phyloP scores from a whole-genome alignment of 2,329 filamentous ascomycete genomes.

The Ilyonectria destructans region DNA sequence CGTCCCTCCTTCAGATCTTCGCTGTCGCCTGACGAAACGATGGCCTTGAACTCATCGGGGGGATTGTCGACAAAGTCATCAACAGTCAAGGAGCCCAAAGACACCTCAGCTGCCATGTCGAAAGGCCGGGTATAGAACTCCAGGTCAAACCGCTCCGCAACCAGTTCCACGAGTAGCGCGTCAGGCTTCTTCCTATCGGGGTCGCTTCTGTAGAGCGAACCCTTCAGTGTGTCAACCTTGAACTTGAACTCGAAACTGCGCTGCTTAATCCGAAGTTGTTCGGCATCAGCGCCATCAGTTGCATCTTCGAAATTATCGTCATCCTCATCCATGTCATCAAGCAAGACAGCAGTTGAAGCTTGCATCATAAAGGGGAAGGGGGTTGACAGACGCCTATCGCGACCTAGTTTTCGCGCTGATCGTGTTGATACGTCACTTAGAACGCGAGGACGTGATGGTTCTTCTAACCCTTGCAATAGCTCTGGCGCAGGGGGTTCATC shows the following conservation, averaged over 20 bases:
- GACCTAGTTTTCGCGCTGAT: conserved; percentile 61
- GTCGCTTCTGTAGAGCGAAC: conserved; percentile 91
- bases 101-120: conserved; percentile 94
- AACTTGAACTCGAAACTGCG: conserved; percentile 98
- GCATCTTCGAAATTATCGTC: conserved; percentile 80
- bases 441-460: conserved; percentile 60
- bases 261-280: conserved; percentile 83
- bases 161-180: conserved; percentile 87
- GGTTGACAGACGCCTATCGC: conserved; percentile 75
- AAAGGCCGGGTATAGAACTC: conserved; percentile 91
- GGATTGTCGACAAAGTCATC: conserved; percentile 96
- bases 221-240: conserved; percentile 93
- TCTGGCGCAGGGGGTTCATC: conserved; percentile 42
- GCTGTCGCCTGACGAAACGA: conserved; percentile 86
- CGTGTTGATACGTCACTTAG: conserved; percentile 64
- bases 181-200: conserved; percentile 83
- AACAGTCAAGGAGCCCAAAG: conserved; percentile 87
- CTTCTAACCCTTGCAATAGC: conserved; percentile 46
- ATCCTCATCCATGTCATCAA: conserved; percentile 83
- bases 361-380: conserved; percentile 82
- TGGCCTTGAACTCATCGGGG: conserved; percentile 93
- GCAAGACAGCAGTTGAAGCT: conserved; percentile 82
- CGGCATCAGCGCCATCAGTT: conserved; percentile 68
- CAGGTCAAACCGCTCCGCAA: conserved; percentile 90
- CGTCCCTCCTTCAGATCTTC: conserved; percentile 83